These are phyloP conservation scores for Pestalotiopsis fici DNA, from an alignment of 2,329 filamentous ascomycete genomes.

Conservation along the genomic window DNA sequence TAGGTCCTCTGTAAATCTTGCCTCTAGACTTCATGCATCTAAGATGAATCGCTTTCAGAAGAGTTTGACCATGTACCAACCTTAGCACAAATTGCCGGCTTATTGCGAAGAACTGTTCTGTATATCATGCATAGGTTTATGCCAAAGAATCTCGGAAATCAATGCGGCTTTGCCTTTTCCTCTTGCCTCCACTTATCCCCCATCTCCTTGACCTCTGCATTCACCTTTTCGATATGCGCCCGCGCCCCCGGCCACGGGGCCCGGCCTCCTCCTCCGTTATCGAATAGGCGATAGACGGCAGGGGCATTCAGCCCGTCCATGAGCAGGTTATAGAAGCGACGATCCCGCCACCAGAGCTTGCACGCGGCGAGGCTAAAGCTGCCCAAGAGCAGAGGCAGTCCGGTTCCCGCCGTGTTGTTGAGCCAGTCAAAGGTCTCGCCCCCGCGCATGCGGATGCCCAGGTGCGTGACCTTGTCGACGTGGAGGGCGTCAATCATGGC, in stretches of 20 bases:
- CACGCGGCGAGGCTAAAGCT: background rate
- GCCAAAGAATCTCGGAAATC: background rate
- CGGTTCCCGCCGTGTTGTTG: background rate
- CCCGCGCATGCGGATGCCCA: background rate
- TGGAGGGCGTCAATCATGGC: background rate
- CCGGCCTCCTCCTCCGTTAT: background rate
- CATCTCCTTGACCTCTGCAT: background rate
- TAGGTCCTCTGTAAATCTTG: too few species aligned
- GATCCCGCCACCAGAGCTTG: conserved; percentile 2
- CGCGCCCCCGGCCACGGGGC: background rate
- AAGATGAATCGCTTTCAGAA: too few species aligned
- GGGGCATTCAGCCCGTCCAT: background rate
- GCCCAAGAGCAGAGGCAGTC: background rate
- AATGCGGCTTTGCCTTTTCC: background rate
- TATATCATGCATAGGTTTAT: background rate
- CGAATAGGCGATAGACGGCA: conserved; percentile 1
- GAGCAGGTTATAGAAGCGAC: conserved; percentile 1
- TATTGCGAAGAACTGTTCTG: too few species aligned
- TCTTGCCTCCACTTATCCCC: background rate
- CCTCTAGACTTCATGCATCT: too few species aligned
- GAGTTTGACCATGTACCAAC: too few species aligned
- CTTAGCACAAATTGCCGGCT: too few species aligned
- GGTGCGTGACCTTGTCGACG: background rate
- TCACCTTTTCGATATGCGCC: background rate
- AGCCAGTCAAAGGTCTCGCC: background rate